Evolutionary conservation across 179 eudicot species (phyloP), one percentile per base, ranked within the genome.

Genomic region (Sideroxylon spinosum): DNA sequence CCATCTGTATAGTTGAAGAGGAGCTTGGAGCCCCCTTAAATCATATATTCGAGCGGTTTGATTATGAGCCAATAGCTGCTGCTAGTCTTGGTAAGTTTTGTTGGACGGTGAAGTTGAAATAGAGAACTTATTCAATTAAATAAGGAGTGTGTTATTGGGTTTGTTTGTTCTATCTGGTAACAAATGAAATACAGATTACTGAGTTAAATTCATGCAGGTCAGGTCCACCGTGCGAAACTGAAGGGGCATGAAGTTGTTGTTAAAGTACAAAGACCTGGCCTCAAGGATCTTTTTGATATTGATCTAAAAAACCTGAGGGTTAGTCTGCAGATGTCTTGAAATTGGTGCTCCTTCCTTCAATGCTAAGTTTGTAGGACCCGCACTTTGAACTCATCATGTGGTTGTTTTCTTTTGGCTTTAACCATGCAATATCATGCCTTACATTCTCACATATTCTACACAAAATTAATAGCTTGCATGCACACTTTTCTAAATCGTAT

Each of bases 211-310:
- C 71, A 44, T 87, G 82, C 91, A 95, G 99, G 99, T 85, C 99
- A 95, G 92, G 99, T 95, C 69, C 99, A 95, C 83, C 97, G 99
- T 81, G 99, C 99, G 46, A 88, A 84, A 87, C 59, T 95, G 67
- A 91, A 88, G 85, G 99, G 98, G 23, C 85, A 90, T 84, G 99
- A 95, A 80, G 87, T 93, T 66, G 99, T 93, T 81, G 87, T 94
- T 68, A 95, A 95, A 92, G 99, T 95, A 77, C 99, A 95, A 80
- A 91, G 99, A 82, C 99, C 98, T 63, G 99, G 99, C 68, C 95
- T 95, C 55, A 95, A 95, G 85, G 97, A 87, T 87, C 94, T 95
- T 44, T 95, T 95, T 81, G 99, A 95, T 80, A 95, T 95, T 84
- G 98, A 95, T 91, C 92, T 95, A 9, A 95, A 95, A 80, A 95